Evolutionary conservation across 1,139 yeast genomes (phyloP).

Genomic region (Candida sp.): DNA sequence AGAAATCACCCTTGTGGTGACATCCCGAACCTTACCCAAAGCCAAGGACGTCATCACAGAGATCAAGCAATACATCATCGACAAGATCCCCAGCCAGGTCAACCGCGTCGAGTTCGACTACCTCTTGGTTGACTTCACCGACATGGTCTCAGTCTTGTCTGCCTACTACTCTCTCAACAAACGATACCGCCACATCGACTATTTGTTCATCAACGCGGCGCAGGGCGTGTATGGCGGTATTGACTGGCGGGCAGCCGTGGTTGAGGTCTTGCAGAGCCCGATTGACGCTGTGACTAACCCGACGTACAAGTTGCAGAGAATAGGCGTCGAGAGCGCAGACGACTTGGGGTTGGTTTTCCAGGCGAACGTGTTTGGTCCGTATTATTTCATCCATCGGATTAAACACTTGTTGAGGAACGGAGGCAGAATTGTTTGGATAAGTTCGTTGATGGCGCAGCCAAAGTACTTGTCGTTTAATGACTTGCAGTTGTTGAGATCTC

Average conservation of each 20-base stretch:
- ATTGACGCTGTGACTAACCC: constrained; percentile 85
- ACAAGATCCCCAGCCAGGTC: constrained; percentile 34
- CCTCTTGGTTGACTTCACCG: constrained; percentile 82
- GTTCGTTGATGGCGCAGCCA: constrained; percentile 80
- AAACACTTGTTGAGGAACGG: constrained; percentile 54
- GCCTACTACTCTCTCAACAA: constrained; percentile 74
- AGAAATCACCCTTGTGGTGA: constrained; percentile 77
- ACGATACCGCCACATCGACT: constrained; percentile 71
- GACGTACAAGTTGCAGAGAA: constrained; percentile 77
- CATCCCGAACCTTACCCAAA: constrained; percentile 87
- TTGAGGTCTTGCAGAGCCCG: constrained; percentile 68
- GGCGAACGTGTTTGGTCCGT: constrained; percentile 96
- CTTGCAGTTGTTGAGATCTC: constrained; percentile 66
- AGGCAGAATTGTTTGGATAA: constrained; percentile 82
- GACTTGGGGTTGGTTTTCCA: constrained; percentile 90
- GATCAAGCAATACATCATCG: constrained; percentile 56
- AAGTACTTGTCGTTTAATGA: constrained; percentile 74
- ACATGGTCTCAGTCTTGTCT: constrained; percentile 82
- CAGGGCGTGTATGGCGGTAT: constrained; percentile 88
- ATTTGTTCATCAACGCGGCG: constrained; percentile 85
- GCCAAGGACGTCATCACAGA: constrained; percentile 75
- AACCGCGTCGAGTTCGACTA: constrained; percentile 85
- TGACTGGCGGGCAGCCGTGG: constrained; percentile 79
- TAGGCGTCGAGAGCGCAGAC: constrained; percentile 73
- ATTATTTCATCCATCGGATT: constrained; percentile 72